phyloP scores from a whole-genome alignment of 106 monocot species.

The Posidonia australis region DNA sequence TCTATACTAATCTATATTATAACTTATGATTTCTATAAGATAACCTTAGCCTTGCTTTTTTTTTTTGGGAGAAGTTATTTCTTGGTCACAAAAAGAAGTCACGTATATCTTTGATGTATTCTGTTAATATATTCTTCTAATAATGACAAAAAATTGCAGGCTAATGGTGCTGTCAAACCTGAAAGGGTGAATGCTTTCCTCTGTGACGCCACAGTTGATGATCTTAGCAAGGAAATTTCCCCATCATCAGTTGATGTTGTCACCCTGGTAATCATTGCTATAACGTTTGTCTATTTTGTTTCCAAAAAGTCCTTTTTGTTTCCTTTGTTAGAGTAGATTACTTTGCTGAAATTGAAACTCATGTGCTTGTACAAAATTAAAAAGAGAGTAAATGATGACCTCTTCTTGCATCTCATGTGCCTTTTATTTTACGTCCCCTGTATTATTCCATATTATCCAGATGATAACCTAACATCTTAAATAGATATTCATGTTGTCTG shows the following conservation, averaged over 20 bases:
- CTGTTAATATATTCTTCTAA: not conserved
- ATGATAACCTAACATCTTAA: slow-evolving; percentile 4
- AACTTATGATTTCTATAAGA: no score
- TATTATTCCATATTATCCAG: not conserved
- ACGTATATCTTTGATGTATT: no score
- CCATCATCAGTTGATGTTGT: slow-evolving; percentile 25
- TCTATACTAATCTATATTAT: no score
- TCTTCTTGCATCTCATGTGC: no score
- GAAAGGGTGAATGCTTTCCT: slow-evolving; percentile 21
- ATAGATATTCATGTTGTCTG: slow-evolving; percentile 29
- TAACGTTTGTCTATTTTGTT: no score
- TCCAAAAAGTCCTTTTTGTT: not conserved
- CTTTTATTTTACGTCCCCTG: not conserved
- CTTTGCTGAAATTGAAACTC: not conserved
- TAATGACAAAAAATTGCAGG: slow-evolving; percentile 4
- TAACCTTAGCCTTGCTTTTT: no score
- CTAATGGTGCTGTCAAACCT: slow-evolving; percentile 10
- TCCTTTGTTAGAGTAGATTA: not conserved
- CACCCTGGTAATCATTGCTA: slow-evolving; percentile 11
- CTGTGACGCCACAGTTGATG: slow-evolving; percentile 20
- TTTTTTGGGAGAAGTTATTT: no score
- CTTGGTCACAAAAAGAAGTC: not conserved
- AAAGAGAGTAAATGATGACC: no score
- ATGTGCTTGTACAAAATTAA: no score
- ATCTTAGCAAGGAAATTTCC: slow-evolving; percentile 16